Evolutionary conservation across 2,329 filamentous ascomycete species (phyloP), one percentile per base, ranked within the genome.

Genomic region (Atkinsonella hypoxylon): DNA sequence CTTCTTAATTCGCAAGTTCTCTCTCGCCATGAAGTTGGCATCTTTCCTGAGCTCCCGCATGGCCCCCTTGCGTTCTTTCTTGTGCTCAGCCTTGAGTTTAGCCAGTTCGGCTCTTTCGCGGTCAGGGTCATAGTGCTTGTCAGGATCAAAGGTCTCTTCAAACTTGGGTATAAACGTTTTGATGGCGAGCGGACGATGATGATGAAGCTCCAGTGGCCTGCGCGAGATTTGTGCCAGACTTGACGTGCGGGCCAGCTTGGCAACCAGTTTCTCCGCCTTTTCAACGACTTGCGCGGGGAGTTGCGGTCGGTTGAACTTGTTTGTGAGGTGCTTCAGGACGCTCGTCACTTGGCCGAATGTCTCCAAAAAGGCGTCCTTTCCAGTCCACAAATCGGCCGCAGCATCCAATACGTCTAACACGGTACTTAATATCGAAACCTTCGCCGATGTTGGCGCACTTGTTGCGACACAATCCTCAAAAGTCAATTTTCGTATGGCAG

Each of bases 71-170:
- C 82, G 80, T 77, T 98, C 93, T 64, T 86, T 82, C 81, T 95
- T 95, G 78, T 90, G 87, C 73, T 97, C 91, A 55, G 83, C 83
- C 71, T 83, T 83, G 62, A 98, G 78, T 68, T 90, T 93, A 63
- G 83, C 83, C 54, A 86, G 70, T 63, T 96, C 89, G 20, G 87
- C 84, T 34, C 93, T 87, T 68, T 95, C 89, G 58, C 83, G 84
- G 69, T 98, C 87, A 1, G 89, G 89, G 64, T 98, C 94, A 78
- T 98, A 97, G 77, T 97, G 93, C 71, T 89, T 91, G 72, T 87
- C 82, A 3, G 93, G 93, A 67, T 95, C 93, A 78, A 89, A 98
- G 52, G 80, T 78, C 65, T 96, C 91, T 71, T 97, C 93, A 71
- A 97, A 98, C 68, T 95, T 95, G 68, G 93, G 93, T 45, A 96